Conservation (phyloP, 2,329 filamentous ascomycete species). For the Sphaerulina populicola region DNA sequence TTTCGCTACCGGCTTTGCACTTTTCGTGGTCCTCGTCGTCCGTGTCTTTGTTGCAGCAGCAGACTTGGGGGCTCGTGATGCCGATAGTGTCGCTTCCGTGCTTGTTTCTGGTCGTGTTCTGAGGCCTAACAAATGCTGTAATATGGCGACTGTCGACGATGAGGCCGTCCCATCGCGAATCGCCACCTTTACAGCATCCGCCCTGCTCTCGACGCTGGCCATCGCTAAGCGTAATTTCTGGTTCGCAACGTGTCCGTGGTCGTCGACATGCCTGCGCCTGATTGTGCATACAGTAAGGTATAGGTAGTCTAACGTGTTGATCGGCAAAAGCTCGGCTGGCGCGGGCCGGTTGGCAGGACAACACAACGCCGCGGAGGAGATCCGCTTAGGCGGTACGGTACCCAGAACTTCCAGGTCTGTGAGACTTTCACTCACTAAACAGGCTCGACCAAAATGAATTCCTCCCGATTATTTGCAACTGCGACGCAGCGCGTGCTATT, state of each 20-base stretch:
- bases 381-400: constrained; percentile 3
- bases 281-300: not conserved
- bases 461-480: constrained; percentile 8
- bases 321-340: not conserved
- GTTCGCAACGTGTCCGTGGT: not conserved
- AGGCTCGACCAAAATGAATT: constrained; percentile 7
- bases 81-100: constrained; percentile 5
- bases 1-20: constrained; percentile 46
- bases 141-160: constrained; percentile 22
- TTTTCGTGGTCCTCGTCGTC: constrained; percentile 34
- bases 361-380: not conserved
- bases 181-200: constrained; percentile 17
- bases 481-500: not conserved
- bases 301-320: not conserved
- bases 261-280: not conserved
- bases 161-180: constrained; percentile 19
- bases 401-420: not conserved
- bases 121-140: constrained; percentile 23
- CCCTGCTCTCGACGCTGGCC: constrained; percentile 14
- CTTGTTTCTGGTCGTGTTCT: constrained; percentile 10
- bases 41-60: not conserved
- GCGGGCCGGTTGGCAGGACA: not conserved
- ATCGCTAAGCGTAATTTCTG: constrained; percentile 3
- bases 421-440: not conserved
- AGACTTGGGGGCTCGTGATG: not conserved